Base-by-base conservation (phyloP, 345 rosid species). In the Melastoma malabathricum region DNA sequence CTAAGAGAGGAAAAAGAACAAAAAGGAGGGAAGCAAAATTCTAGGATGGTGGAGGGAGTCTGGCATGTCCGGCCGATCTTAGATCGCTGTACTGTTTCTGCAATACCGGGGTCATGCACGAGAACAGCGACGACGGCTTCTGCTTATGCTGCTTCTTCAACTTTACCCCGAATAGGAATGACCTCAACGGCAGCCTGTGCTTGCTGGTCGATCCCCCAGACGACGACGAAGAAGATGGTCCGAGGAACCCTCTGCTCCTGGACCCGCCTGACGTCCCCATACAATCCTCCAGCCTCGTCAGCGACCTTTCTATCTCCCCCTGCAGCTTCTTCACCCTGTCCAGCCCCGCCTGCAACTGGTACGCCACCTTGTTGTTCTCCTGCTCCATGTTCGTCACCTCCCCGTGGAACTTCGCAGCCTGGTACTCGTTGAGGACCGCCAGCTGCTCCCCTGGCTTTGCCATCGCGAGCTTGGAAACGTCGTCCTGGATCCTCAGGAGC, bases 371-470 rank as follows among this genome's bases (percentile, higher is more conserved):
- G 51, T 56, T 69, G 78, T 64, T 82, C 62, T 87, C 98, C 55
- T 82, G 95, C 60, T 85, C 81, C 97, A 92, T 87, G 84, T 83
- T 84, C 20, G 78, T 65, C 64, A 84, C 57, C 70, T 92, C 95
- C 8, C 95, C 95, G 48, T 79, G 94, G 56, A 82, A 81, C 76
- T 79, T 79, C 6, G 94, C 94, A 1, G 85, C 90, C 63, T 88
- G 83, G 55, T 71, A 79, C 47, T 58, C 72, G 34, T 67, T 74
- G 10, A 82, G 63, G 60, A 73, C 78, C 1, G 64, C 56, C 20
- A 70, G 82, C 53, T 55, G 70, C 20, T 49, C 66, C 10, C 27
- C 58, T 16, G 54, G 29, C 18, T 59, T 52, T 13, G 56, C 48
- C 9, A 39, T 68, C 0, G 83, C 65, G 46, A 74, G 67, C 56